phyloP scores from a whole-genome alignment of 108 stramenopile genomes.

The Craspedostauros australis region DNA sequence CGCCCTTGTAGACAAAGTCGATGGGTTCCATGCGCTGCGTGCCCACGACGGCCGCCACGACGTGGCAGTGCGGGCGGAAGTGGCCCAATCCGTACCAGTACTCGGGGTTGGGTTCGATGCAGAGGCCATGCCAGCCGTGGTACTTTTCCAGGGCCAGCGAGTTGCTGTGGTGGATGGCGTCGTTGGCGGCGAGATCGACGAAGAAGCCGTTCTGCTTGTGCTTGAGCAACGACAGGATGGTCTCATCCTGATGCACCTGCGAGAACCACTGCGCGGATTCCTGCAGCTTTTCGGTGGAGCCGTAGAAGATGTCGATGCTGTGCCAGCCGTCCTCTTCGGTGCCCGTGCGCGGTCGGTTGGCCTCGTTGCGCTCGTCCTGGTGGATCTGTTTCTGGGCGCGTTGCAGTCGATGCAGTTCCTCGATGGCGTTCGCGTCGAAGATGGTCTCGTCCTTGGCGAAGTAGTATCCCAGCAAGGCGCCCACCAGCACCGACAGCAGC shows the following conservation, averaged over 20 bases:
- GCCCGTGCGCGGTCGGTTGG: no score
- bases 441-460: no score
- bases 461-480: no score
- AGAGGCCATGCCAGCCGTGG: conserved; percentile 41
- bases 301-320: conserved; percentile 45
- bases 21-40: conserved; percentile 24
- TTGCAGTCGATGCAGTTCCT: no score
- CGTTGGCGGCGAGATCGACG: conserved; percentile 59
- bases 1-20: conserved; percentile 22
- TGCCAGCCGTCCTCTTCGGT: conserved; percentile 33
- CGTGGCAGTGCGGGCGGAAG: conserved; percentile 20
- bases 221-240: conserved; percentile 19
- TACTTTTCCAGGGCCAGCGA: conserved; percentile 36
- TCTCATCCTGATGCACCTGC: conserved; percentile 45
- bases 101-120: conserved; percentile 43
- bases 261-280: conserved; percentile 23
- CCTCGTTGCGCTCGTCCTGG: no score
- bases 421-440: no score
- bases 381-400: no score
- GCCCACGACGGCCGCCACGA: conserved; percentile 43
- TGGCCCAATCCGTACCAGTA: conserved; percentile 51
- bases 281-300: conserved; percentile 7
- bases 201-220: conserved; percentile 40
- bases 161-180: conserved; percentile 37
- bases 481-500: no score